Conservation (phyloP, 1,139 yeast species). For the Pneumocystis carinii region DNA sequence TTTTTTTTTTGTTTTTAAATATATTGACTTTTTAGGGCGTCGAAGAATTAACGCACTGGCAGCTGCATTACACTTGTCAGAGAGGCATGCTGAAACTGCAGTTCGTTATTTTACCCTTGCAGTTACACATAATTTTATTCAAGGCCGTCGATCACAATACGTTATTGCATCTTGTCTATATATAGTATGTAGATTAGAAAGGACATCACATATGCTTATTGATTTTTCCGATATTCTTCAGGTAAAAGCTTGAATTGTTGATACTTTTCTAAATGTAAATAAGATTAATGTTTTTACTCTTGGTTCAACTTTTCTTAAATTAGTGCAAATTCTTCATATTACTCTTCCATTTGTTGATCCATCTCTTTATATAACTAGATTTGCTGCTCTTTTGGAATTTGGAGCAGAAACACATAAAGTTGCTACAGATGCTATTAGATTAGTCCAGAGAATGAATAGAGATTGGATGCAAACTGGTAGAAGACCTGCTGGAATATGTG, state of each 20-base stretch:
- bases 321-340: constrained; percentile 68
- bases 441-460: constrained; percentile 79
- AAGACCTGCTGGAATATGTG: constrained; percentile 96
- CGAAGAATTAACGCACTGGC: constrained; percentile 69
- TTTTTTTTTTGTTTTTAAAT: neutral
- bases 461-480: constrained; percentile 97
- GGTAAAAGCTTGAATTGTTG: constrained; percentile 4
- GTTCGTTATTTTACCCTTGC: constrained; percentile 81
- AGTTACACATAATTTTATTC: constrained; percentile 72
- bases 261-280: neutral
- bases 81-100: constrained; percentile 73
- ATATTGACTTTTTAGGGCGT: constrained; percentile 34
- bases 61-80: constrained; percentile 61
- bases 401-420: constrained; percentile 48
- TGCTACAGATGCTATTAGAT: constrained; percentile 66
- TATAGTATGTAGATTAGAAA: constrained; percentile 81
- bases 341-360: constrained; percentile 84
- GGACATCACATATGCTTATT: constrained; percentile 86
- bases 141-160: constrained; percentile 87
- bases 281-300: constrained; percentile 73
- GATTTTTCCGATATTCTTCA: constrained; percentile 84
- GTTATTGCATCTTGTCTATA: constrained; percentile 90
- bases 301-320: constrained; percentile 86
- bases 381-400: constrained; percentile 73
- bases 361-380: constrained; percentile 79